Percentiles rank a stretch among this genome's conserved stretches.
Evolutionary conservation across 306 rosid genomes (phyloP).

Genomic region (Rubus idaeus): DNA sequence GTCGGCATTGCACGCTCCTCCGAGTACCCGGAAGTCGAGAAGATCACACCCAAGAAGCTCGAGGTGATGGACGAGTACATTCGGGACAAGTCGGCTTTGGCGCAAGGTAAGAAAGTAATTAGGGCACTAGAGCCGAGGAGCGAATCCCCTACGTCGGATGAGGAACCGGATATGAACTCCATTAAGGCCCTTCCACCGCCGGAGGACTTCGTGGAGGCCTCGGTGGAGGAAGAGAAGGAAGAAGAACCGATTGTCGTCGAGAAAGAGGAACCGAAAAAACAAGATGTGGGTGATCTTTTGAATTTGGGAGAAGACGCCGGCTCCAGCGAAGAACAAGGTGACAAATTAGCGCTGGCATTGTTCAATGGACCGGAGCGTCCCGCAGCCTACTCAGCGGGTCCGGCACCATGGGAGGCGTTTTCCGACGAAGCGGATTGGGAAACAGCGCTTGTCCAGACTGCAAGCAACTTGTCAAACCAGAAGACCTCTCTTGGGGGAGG

Average conservation of each 20-base stretch:
- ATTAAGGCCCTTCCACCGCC: conserved; percentile 75
- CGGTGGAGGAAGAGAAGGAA: conserved; percentile 22
- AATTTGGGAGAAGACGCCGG: conserved; percentile 54
- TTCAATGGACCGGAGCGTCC: conserved; percentile 51
- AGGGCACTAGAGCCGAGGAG: conserved; percentile 10
- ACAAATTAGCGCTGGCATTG: conserved; percentile 67
- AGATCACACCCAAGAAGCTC: conserved; percentile 62
- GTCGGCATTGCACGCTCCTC: conserved; percentile 75
- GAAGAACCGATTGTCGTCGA: not conserved
- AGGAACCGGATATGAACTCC: conserved; percentile 49
- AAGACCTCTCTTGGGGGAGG: conserved; percentile 64
- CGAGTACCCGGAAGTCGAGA: conserved; percentile 82
- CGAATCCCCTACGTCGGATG: not conserved
- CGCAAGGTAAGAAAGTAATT: conserved; percentile 21
- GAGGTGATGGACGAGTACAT: conserved; percentile 82
- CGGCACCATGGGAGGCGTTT: conserved; percentile 70
- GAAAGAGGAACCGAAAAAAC: conserved; percentile 27
- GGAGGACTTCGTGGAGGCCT: conserved; percentile 28
- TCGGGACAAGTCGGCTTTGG: conserved; percentile 48
- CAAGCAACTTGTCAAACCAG: conserved; percentile 49
- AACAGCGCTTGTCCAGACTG: conserved; percentile 65
- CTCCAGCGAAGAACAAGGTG: conserved; percentile 40
- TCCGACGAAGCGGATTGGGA: conserved; percentile 76
- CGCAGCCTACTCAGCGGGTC: not conserved
- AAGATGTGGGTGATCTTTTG: conserved; percentile 60